A percentile compares a stretch with the other conserved stretches of the same genome.
Conservation (phyloP, 192 early-diverging fungal genomes). For the Rhizophlyctis rosea region DNA sequence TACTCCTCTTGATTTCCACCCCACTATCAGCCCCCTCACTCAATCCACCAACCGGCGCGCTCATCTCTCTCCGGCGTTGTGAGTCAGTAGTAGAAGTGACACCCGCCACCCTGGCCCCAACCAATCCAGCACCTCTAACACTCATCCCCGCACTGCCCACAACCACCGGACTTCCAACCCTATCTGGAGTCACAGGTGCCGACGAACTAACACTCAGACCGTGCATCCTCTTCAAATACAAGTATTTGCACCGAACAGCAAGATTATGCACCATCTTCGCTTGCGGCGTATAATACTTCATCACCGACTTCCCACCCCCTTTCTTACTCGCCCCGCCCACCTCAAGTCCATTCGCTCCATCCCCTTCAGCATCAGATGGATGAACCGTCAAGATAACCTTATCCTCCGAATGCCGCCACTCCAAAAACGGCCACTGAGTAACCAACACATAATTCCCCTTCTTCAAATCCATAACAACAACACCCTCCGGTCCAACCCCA, state of each 20-base stretch:
- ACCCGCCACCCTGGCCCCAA: too few relatives aligned
- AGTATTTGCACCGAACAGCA: slow-evolving; percentile 28
- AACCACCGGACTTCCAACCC: background rate
- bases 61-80: too few relatives aligned
- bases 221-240: slow-evolving; percentile 12
- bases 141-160: background rate
- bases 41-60: too few relatives aligned
- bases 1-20: too few relatives aligned
- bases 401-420: background rate
- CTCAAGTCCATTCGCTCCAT: too few relatives aligned
- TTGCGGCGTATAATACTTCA: slow-evolving; percentile 30
- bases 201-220: background rate
- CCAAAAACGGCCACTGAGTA: background rate
- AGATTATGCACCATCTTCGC: slow-evolving; percentile 27
- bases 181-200: slow-evolving; percentile 1
- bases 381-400: background rate
- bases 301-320: slow-evolving; percentile 22
- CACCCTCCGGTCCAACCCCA: slow-evolving; percentile 45
- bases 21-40: too few relatives aligned
- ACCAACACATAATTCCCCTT: slow-evolving; percentile 37
- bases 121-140: background rate
- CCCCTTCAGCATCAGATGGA: too few relatives aligned
- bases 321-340: slow-evolving; percentile 11
- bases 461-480: slow-evolving; percentile 47
- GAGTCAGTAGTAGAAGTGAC: too few relatives aligned